Conservation (phyloP, 2,329 filamentous ascomycete species). For the Sphaerostilbella broomeana region DNA sequence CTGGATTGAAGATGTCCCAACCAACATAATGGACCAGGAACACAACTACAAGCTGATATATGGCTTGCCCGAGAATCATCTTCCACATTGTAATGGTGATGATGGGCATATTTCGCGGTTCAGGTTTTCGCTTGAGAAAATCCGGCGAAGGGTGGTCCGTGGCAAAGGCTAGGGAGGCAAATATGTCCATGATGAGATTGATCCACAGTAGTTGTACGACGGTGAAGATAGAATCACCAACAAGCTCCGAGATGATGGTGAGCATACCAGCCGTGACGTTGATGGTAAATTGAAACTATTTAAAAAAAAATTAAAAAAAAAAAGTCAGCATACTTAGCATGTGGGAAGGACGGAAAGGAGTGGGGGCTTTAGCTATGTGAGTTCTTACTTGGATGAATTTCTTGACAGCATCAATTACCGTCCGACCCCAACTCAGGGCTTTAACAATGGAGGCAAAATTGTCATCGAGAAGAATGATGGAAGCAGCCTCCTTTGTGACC, state of each 20-base stretch:
- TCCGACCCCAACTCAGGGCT: slow-evolving; percentile 55
- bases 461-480: slow-evolving; percentile 59
- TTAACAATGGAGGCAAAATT: slow-evolving; percentile 60
- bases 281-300: slow-evolving; percentile 59
- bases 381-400: slow-evolving; percentile 53
- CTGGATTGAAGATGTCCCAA: slow-evolving; percentile 48
- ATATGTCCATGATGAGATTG: slow-evolving; percentile 64
- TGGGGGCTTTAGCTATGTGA: background rate
- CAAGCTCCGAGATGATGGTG: slow-evolving; percentile 56
- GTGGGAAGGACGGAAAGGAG: no score
- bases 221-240: slow-evolving; percentile 47
- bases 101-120: slow-evolving; percentile 64
- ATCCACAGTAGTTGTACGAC: slow-evolving; percentile 64
- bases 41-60: slow-evolving; percentile 63
- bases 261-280: slow-evolving; percentile 61
- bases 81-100: slow-evolving; percentile 80
- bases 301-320: no score
- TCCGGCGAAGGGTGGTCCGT: slow-evolving; percentile 53
- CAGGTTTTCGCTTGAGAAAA: slow-evolving; percentile 59
- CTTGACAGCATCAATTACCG: slow-evolving; percentile 57
- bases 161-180: slow-evolving; percentile 57
- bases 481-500: slow-evolving; percentile 59
- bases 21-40: slow-evolving; percentile 57
- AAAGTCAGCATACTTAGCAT: background rate
- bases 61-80: slow-evolving; percentile 77